These are phyloP conservation scores for Termitomyces sp. DNA, from an alignment of 768 basidiomycete species.

Conservation along the genomic window DNA sequence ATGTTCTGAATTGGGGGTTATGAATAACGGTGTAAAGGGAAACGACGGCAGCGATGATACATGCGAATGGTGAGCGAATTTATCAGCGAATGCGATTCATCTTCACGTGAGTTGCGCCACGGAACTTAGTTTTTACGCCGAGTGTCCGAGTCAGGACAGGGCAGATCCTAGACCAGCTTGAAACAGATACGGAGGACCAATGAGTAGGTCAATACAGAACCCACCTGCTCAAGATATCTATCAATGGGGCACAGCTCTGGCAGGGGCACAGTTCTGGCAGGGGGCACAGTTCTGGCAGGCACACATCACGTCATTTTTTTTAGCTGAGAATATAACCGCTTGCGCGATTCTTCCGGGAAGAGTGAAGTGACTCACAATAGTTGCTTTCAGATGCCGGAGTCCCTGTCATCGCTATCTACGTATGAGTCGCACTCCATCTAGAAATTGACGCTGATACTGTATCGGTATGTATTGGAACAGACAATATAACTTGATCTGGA, in stretches of 20 bases:
- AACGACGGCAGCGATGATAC: background rate
- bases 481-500: background rate
- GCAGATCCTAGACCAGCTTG: background rate
- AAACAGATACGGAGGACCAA: slow-evolving; percentile 6
- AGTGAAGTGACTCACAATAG: background rate
- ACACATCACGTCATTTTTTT: background rate
- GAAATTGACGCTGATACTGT: background rate
- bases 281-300: slow-evolving; percentile 5
- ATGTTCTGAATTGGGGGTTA: background rate
- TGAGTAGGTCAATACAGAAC: background rate
- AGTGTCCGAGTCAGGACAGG: background rate
- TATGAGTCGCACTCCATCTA: background rate
- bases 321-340: background rate
- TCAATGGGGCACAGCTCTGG: slow-evolving; percentile 3
- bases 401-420: background rate
- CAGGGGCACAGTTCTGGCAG: background rate
- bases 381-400: background rate
- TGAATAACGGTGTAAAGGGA: background rate
- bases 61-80: background rate
- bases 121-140: background rate
- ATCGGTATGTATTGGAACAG: background rate
- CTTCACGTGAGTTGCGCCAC: slow-evolving; percentile 13
- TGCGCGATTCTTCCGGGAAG: background rate
- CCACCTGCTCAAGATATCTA: background rate
- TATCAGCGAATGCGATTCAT: background rate